Evolutionary conservation across 805 yeast species (phyloP), one percentile per base, ranked within the genome.

Genomic region (Middelhovenomyces tepae): DNA sequence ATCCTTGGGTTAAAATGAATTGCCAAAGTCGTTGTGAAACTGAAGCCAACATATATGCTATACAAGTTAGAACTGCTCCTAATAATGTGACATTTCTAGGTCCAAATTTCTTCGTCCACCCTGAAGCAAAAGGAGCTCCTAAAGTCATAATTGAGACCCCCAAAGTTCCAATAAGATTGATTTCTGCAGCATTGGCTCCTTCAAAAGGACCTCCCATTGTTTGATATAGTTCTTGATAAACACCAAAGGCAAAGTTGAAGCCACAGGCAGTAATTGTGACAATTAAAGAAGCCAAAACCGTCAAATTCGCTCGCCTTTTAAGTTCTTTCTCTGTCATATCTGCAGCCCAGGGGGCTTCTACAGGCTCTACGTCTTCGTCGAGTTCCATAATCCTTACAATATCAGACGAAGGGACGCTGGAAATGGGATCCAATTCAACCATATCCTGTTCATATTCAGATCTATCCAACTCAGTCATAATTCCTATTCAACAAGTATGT

Each of bases 181-280:
- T 44, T 10, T 15, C 22, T 2, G 47, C 34, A 3, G 30, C 34
- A 10, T 28, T 18, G 5, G 11, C 8, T 15, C 37, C 35, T 13
- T 27, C 16, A 11, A 44, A 20, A 8, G 47, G 47, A 9, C 47
- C 47, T 3, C 25, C 29, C 13, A 11, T 18, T 16, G 32, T 23
- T 7, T 35, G 25, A 25, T 44, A 44, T 19, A 35, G 40, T 6
- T 44, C 46, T 27, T 44, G 47, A 29, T 37, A 44, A 17, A 44
- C 46, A 30, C 47, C 47, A 37, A 22, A 44, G 6, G 47, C 37
- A 35, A 44, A 44, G 1, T 36, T 37, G 13, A 44, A 33, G 7
- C 47, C 47, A n/a, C n/a, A n/a, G n/a, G n/a, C n/a, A n/a, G n/a
- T n/a, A 5, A 24, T 10, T 31, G 23, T 27, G n/a, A n/a, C n/a